A percentile compares a stretch with the other conserved stretches of the same genome.
Evolutionary conservation across 805 yeast species (phyloP).

Genomic region (Jamesozyma spencerorum): DNA sequence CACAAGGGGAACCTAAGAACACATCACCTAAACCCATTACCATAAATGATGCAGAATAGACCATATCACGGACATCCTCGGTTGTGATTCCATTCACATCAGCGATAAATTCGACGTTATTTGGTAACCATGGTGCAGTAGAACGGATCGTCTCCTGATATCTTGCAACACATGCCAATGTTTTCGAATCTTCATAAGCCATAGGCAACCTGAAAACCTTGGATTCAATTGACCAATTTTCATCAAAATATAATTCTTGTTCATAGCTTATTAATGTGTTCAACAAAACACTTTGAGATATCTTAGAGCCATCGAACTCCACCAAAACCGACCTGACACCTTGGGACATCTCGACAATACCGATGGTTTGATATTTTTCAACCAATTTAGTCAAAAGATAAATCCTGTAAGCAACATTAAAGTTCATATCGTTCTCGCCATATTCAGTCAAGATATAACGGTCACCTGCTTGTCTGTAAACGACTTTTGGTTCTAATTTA

Average conservation of each 20-base stretch:
- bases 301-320: slow-evolving; percentile 60
- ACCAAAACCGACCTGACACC: slow-evolving; percentile 93
- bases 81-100: slow-evolving; percentile 76
- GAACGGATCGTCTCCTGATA: slow-evolving; percentile 89
- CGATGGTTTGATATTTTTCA: slow-evolving; percentile 51
- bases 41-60: slow-evolving; percentile 82
- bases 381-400: slow-evolving; percentile 74
- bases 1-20: slow-evolving; percentile 96
- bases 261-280: slow-evolving; percentile 65
- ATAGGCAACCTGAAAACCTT: slow-evolving; percentile 80
- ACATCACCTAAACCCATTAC: slow-evolving; percentile 96
- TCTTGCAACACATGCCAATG: slow-evolving; percentile 81
- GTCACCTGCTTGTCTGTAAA: slow-evolving; percentile 95
- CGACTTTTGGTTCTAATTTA: slow-evolving; percentile 54
- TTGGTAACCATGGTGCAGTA: slow-evolving; percentile 95
- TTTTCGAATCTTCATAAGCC: slow-evolving; percentile 91
- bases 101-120: slow-evolving; percentile 91
- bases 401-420: slow-evolving; percentile 77
- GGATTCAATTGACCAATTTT: slow-evolving; percentile 80
- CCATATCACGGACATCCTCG: slow-evolving; percentile 67
- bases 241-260: slow-evolving; percentile 58
- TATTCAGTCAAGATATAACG: slow-evolving; percentile 85
- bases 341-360: slow-evolving; percentile 91
- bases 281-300: slow-evolving; percentile 55
- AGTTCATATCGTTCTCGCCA: slow-evolving; percentile 81